These are phyloP conservation scores for Colletotrichum sidae DNA, from an alignment of 2,329 filamentous ascomycete genomes.

Conservation along the genomic window DNA sequence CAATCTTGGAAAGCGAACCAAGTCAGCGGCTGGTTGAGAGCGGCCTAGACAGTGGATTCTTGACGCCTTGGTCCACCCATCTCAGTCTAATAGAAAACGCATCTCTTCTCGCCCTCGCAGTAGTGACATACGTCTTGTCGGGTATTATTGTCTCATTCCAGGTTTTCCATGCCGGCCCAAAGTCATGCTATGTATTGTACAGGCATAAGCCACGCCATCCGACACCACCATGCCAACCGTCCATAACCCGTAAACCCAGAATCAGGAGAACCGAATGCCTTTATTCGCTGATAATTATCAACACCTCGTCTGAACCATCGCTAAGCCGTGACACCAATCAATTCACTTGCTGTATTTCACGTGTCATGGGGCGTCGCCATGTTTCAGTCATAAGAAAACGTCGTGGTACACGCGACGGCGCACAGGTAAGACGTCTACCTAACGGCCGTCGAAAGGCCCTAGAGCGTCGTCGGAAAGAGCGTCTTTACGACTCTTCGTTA, in stretches of 20 bases:
- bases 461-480: conserved; percentile 30
- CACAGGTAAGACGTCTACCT: conserved; percentile 43
- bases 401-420: conserved; percentile 45
- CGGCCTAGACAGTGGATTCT: no score
- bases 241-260: conserved; percentile 34
- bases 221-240: conserved; percentile 37
- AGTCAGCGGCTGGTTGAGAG: no score
- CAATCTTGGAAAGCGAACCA: no score
- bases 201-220: conserved; percentile 37
- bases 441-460: conserved; percentile 40
- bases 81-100: no score
- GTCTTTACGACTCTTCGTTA: conserved; percentile 52
- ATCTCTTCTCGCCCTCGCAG: no score
- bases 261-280: conserved; percentile 35
- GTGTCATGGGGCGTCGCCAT: conserved; percentile 48
- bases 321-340: conserved; percentile 33
- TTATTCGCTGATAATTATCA: conserved; percentile 30
- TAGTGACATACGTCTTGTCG: neutral
- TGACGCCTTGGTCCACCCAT: no score
- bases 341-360: conserved; percentile 32
- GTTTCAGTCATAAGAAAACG: conserved; percentile 54
- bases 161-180: conserved; percentile 38
- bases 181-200: conserved; percentile 39
- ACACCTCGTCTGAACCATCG: conserved; percentile 24
- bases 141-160: conserved; percentile 38